Percentiles rank a stretch among this genome's conserved stretches.
phyloP scores from a whole-genome alignment of 768 basidiomycete genomes.

The Tylopilus rubrobrunneus region DNA sequence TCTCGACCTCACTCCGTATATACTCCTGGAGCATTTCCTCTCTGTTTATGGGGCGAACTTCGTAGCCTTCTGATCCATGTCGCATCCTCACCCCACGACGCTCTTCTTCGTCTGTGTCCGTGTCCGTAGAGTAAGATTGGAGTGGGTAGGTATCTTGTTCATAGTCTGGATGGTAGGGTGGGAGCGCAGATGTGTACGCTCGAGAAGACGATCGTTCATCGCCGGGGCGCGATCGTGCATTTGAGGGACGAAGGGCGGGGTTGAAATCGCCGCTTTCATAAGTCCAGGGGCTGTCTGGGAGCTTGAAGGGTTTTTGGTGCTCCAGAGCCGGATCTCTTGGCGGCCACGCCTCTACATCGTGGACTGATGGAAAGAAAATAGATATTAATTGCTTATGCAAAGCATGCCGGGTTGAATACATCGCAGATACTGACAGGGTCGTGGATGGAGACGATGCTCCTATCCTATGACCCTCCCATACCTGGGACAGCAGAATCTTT shows the following conservation, averaged over 20 bases:
- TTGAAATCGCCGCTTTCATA: constrained; percentile 77
- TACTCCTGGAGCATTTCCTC: constrained; percentile 63
- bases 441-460: neutral
- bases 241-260: constrained; percentile 68
- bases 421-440: neutral
- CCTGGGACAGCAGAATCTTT: constrained; percentile 32
- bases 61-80: constrained; percentile 80
- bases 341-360: constrained; percentile 57
- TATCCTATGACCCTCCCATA: constrained; percentile 5
- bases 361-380: constrained; percentile 28
- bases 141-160: constrained; percentile 28
- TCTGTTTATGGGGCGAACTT: constrained; percentile 57
- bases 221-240: constrained; percentile 34
- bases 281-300: constrained; percentile 76
- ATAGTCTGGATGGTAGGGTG: constrained; percentile 79
- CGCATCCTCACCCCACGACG: constrained; percentile 43
- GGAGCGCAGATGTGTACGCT: constrained; percentile 47
- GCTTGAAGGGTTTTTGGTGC: constrained; percentile 39
- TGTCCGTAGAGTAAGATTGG: constrained; percentile 17
- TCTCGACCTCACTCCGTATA: constrained; percentile 48
- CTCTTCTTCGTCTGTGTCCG: constrained; percentile 31
- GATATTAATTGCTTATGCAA: constrained; percentile 4
- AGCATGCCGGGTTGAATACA: neutral
- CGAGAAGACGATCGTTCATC: constrained; percentile 21
- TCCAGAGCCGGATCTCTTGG: constrained; percentile 56